Conservation (phyloP, 305 asterid genomes). For the Fraxinus baroniana region DNA sequence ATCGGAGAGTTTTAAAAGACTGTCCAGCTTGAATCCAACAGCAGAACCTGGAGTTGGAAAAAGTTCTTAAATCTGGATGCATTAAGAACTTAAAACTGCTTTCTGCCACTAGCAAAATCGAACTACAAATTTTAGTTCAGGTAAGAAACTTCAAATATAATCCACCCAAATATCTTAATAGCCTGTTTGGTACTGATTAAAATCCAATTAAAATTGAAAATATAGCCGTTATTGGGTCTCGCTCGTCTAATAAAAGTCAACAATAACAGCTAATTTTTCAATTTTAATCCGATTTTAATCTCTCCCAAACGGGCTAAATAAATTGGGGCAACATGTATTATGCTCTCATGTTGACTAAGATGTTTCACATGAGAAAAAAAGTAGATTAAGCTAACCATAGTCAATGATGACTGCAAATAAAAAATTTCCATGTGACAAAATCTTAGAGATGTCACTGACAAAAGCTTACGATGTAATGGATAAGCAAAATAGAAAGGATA, state of each 20-base stretch:
- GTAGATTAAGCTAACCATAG: not conserved
- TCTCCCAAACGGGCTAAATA: no score
- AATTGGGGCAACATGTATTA: not conserved
- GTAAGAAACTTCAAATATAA: not conserved
- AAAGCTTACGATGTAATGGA: not conserved
- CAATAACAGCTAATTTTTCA: no score
- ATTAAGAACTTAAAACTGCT: conserved; percentile 4
- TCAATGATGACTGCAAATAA: not conserved
- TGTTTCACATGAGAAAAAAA: not conserved
- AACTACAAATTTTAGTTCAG: conserved; percentile 14
- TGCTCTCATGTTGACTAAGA: not conserved
- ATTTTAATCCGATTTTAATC: no score
- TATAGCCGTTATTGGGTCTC: no score
- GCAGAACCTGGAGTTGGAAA: conserved; percentile 65
- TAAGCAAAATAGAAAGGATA: not conserved
- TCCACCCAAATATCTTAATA: not conserved
- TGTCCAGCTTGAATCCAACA: conserved; percentile 89
- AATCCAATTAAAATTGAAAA: no score
- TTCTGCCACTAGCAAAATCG: conserved; percentile 20
- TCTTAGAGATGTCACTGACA: not conserved
- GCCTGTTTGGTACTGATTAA: no score
- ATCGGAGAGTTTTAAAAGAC: conserved; percentile 87
- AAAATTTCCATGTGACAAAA: not conserved
- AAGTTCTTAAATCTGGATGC: conserved; percentile 19
- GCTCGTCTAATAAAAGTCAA: no score